Conservation (phyloP, 305 asterid species). For the Fraxinus nigra region DNA sequence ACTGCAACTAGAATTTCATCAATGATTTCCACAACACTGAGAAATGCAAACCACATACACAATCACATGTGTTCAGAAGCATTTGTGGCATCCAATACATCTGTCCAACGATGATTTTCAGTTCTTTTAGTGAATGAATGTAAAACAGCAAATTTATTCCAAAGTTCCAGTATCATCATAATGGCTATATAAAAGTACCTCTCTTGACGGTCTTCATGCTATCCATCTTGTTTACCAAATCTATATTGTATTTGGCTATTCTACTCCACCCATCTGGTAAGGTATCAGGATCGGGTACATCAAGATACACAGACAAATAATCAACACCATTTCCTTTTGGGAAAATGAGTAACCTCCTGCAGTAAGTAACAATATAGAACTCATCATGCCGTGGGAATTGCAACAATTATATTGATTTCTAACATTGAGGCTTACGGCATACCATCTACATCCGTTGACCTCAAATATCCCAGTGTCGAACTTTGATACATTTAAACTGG, state of each 20-base stretch:
- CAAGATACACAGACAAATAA: constrained; percentile 23
- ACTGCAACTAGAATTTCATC: too few relatives aligned
- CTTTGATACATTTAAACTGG: neutral
- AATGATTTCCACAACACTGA: too few relatives aligned
- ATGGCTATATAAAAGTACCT: constrained; percentile 1
- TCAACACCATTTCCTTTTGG: constrained; percentile 18
- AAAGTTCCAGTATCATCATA: neutral
- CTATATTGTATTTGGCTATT: constrained; percentile 19
- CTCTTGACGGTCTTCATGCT: constrained; percentile 22
- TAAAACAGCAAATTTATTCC: too few relatives aligned
- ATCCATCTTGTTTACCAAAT: constrained; percentile 19
- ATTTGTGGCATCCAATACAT: too few relatives aligned
- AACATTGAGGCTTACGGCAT: neutral
- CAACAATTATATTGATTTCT: neutral
- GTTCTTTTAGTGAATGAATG: neutral
- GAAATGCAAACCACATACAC: too few relatives aligned
- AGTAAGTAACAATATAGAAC: neutral
- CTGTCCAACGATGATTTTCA: too few relatives aligned
- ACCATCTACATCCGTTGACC: neutral
- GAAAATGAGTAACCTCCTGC: constrained; percentile 24
- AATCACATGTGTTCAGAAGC: too few relatives aligned
- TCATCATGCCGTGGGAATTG: neutral
- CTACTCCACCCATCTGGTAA: constrained; percentile 31
- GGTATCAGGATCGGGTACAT: constrained; percentile 20
- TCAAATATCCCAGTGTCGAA: neutral